Evolutionary conservation across 2,329 filamentous ascomycete species (phyloP), one percentile per base, ranked within the genome.

Genomic region (Lachnellula subtilissima): DNA sequence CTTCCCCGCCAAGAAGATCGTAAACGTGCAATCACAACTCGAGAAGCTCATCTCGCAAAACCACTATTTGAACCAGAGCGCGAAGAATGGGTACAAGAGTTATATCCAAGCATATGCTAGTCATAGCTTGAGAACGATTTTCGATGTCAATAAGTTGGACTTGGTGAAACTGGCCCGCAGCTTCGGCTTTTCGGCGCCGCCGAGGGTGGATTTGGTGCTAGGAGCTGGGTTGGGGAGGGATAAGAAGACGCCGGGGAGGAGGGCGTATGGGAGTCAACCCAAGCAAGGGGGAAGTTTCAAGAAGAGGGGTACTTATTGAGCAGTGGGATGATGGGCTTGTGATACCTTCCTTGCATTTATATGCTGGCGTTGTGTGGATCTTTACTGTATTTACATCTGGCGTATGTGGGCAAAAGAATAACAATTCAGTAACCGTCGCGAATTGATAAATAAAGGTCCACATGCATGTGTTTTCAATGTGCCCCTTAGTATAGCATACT

Each of bases 101-200:
- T 99, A 99, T 72, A 81, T 99, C 23, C 91, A 97, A 72, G 93
- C 94, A 0, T 99, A 99, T 70, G 91, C 93, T 22, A 91, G 87
- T 56, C 94, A 93, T 74, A 87, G 83, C 64, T 77, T 94, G 57
- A 83, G 90, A 28, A 87, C 85, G n/a, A 86, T 95, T 39, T 96
- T 93, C 69, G 88, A 93, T 71, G 84, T 95, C 52, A 80, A 90
- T 71, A 89, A 90, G 70, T 77, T 94, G 12, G 90, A 95, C 69
- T 77, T 95, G 17, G 84, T 87, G 66, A 93, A 92, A 75, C 86
- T 95, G 3, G 89, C 89, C 51, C 93, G 91, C 78, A 83, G 85
- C 62, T 95, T 94, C 69, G 90, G 90, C 0, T 95, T 96, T 72
- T 73, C 78, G 4, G 83, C 84, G 0, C 89, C 91, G 17, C 90